Percentiles rank a stretch among this genome's conserved stretches.
phyloP scores from a whole-genome alignment of 2,329 filamentous ascomycete species.

The Calonectria hawksworthii region DNA sequence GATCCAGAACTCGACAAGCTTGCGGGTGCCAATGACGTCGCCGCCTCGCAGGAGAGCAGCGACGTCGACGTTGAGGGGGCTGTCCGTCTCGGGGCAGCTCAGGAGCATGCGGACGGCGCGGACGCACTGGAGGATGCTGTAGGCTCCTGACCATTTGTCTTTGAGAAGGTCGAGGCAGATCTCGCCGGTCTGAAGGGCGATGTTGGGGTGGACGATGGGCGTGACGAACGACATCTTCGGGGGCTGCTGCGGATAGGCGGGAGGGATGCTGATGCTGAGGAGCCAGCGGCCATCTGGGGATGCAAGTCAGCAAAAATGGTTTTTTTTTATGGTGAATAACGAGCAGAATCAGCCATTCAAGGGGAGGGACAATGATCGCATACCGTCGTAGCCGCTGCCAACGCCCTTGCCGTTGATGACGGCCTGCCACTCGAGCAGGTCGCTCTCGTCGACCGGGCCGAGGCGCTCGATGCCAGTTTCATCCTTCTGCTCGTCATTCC shows the following conservation, averaged over 20 bases:
- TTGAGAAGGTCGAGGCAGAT: constrained; percentile 93
- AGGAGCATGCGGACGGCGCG: constrained; percentile 79
- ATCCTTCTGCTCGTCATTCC: constrained; percentile 62
- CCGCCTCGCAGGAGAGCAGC: constrained; percentile 78
- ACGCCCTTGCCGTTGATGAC: constrained; percentile 72
- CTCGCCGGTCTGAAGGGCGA: constrained; percentile 79
- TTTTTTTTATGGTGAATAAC: too few species aligned
- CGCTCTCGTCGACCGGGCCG: constrained; percentile 66
- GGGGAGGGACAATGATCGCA: constrained; percentile 31
- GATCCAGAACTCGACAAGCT: constrained; percentile 81
- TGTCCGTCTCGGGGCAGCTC: constrained; percentile 76
- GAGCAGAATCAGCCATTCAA: not conserved
- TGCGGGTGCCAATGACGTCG: constrained; percentile 76
- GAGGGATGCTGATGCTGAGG: constrained; percentile 81
- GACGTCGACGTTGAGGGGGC: constrained; percentile 84
- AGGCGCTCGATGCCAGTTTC: constrained; percentile 72
- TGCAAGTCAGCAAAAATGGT: constrained; percentile 12
- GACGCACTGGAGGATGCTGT: constrained; percentile 82
- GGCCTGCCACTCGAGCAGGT: constrained; percentile 71
- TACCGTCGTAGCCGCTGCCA: constrained; percentile 70
- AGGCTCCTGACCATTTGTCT: constrained; percentile 86
- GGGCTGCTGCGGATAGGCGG: constrained; percentile 82
- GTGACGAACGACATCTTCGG: constrained; percentile 88
- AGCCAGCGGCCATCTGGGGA: constrained; percentile 81
- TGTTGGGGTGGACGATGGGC: constrained; percentile 87